These are phyloP conservation scores for Cantharellus anzutake DNA, from an alignment of 768 basidiomycete species.

Conservation along the genomic window DNA sequence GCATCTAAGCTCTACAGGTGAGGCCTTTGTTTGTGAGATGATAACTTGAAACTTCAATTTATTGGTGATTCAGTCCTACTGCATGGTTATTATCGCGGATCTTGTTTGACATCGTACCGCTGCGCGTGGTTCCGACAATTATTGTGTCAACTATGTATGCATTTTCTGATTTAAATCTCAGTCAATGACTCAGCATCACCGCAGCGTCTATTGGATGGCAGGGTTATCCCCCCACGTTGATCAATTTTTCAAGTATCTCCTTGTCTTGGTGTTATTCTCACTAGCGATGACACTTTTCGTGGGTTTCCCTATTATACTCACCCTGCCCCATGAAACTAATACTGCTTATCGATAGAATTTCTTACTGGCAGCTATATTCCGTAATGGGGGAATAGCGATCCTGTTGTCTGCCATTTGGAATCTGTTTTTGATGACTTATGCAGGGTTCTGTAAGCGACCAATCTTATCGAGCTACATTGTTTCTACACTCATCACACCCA, in stretches of 20 bases:
- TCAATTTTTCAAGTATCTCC: slow-evolving; percentile 86
- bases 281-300: slow-evolving; percentile 78
- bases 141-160: slow-evolving; percentile 67
- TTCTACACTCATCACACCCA: not conserved
- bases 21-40: slow-evolving; percentile 6
- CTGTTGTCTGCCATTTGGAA: slow-evolving; percentile 45
- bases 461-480: not conserved
- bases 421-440: slow-evolving; percentile 39
- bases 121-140: slow-evolving; percentile 78
- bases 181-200: slow-evolving; percentile 5
- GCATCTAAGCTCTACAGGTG: slow-evolving; percentile 75
- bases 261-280: slow-evolving; percentile 64
- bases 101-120: slow-evolving; percentile 74
- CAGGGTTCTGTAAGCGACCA: slow-evolving; percentile 43
- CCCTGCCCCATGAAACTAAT: slow-evolving; percentile 13
- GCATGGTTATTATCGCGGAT: slow-evolving; percentile 83
- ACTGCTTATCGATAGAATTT: slow-evolving; percentile 38
- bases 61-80: slow-evolving; percentile 36
- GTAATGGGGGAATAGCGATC: slow-evolving; percentile 80
- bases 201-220: slow-evolving; percentile 87
- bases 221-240: slow-evolving; percentile 61
- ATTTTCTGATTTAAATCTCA: not conserved
- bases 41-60: not conserved
- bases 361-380: slow-evolving; percentile 65
- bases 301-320: slow-evolving; percentile 15